Base-by-base conservation (phyloP, 331 rosid species). In the Acacia concinna region DNA sequence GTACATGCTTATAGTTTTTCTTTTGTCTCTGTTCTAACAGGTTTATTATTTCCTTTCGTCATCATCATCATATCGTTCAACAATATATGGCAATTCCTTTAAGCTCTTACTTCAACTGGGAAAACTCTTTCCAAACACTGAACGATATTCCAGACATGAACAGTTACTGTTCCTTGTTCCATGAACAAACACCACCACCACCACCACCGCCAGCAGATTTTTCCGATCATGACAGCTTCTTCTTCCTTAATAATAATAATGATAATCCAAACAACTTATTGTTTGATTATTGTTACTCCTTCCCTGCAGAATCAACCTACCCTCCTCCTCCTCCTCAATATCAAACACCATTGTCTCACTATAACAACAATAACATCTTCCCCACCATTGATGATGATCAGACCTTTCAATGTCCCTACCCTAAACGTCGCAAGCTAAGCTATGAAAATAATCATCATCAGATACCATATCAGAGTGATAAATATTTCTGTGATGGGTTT, bases 391-490 rank as follows among this genome's bases (percentile, higher is more conserved):
- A n/a, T 30, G 68, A 30, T 62, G 40, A 62, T 62, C 40, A 62
- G 9, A 15, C 5, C 68, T 3, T 43, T 35, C 71, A 56, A 23
- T 56, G 38, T 63, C 78, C 74, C 8, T 59, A 57, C 52, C 65
- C 74, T 18, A 56, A 54, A 38, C 82, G 85, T 37, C 87, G 81
- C 4, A 77, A 72, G 30, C 35, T 35, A 37, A 44, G 43, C 31
- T 18, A 2, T 9, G 64, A 47, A 5, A 47, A 78, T 28, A 32
- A 73, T 20, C 0, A 60, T 31, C 8, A 62, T 14, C 23, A 62
- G 35, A 12, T 30, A 31, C 68, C 40, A 6, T 62, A n/a, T 66
- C 5, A 15, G 7, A 20, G 10, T 18, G 3, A 35, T 35, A 4
- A n/a, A 35, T 68, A 4, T 70, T 6, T 28, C 63, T 56, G 4